phyloP scores from a whole-genome alignment of 768 basidiomycete species.

The Boletus eberwhitei region DNA sequence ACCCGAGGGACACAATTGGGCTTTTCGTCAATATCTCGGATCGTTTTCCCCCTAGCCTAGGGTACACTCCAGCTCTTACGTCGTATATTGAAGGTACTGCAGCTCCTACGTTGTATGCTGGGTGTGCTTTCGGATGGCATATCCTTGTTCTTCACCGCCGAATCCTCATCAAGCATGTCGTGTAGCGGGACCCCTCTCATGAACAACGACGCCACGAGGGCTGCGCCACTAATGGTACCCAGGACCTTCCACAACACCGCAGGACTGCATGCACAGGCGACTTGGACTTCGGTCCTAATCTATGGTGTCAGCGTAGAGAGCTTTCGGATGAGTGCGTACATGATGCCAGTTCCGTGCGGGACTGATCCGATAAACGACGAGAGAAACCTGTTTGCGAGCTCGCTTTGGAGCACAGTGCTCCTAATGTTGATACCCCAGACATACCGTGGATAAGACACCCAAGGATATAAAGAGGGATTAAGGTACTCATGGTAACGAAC shows the following conservation, averaged over 20 bases:
- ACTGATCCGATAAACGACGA: slow-evolving; percentile 33
- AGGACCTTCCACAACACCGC: neutral
- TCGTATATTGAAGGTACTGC: too few relatives aligned
- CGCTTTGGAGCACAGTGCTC: slow-evolving; percentile 47
- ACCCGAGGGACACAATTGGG: too few relatives aligned
- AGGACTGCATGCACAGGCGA: slow-evolving; percentile 41
- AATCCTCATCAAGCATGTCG: too few relatives aligned
- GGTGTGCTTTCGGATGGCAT: too few relatives aligned
- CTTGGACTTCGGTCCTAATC: slow-evolving; percentile 33
- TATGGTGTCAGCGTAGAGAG: slow-evolving; percentile 36
- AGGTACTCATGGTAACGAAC: slow-evolving; percentile 32
- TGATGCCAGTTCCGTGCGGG: slow-evolving; percentile 38
- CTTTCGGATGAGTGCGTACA: slow-evolving; percentile 44
- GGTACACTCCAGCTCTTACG: too few relatives aligned
- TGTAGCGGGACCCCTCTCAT: too few relatives aligned
- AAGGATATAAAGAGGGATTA: neutral
- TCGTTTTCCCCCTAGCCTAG: too few relatives aligned
- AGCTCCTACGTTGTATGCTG: too few relatives aligned
- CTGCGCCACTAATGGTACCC: too few relatives aligned
- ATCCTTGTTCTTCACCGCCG: too few relatives aligned
- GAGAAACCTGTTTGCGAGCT: slow-evolving; percentile 41
- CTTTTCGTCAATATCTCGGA: too few relatives aligned
- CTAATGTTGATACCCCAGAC: slow-evolving; percentile 51
- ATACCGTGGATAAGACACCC: slow-evolving; percentile 17
- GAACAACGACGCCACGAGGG: too few relatives aligned